A percentile compares a stretch with the other conserved stretches of the same genome.
Conservation (phyloP, 2,329 filamentous ascomycete species). For the Paecilomyces sp. region DNA sequence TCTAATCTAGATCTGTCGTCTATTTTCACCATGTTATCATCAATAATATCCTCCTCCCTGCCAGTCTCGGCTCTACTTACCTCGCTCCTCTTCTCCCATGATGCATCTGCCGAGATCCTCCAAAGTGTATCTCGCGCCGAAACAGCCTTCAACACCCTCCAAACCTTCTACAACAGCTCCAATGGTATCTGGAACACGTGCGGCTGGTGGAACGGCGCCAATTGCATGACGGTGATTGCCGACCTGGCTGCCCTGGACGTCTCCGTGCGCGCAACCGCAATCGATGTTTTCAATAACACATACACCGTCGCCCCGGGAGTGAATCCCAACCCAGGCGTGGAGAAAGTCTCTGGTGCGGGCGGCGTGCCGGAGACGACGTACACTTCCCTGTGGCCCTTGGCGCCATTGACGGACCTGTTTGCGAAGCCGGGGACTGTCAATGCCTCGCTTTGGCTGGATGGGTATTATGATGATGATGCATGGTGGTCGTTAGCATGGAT, state of each 20-base stretch:
- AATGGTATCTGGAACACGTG: conserved; percentile 58
- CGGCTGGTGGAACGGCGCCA: conserved; percentile 70
- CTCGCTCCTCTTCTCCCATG: neutral
- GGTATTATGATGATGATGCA: conserved; percentile 45
- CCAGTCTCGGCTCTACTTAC: neutral
- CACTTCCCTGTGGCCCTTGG: neutral
- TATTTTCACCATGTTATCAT: neutral
- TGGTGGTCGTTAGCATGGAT: conserved; percentile 51
- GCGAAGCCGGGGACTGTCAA: conserved; percentile 6
- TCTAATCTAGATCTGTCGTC: neutral
- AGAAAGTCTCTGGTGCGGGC: conserved; percentile 6
- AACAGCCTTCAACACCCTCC: conserved; percentile 40
- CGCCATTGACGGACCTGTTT: neutral
- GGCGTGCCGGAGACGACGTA: neutral
- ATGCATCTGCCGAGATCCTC: neutral
- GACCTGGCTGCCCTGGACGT: conserved; percentile 42
- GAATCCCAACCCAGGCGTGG: conserved; percentile 12
- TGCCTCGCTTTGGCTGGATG: conserved; percentile 19
- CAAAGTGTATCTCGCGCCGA: neutral
- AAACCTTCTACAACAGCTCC: conserved; percentile 53
- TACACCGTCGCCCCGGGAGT: conserved; percentile 18
- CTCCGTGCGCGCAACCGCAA: conserved; percentile 24
- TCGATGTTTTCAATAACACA: conserved; percentile 39
- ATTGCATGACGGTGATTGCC: conserved; percentile 55
- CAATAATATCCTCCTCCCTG: neutral